Percentiles rank a stretch among this genome's conserved stretches.
Conservation (phyloP, 352 stramenopile genomes). For the Pythium aristosporum region DNA sequence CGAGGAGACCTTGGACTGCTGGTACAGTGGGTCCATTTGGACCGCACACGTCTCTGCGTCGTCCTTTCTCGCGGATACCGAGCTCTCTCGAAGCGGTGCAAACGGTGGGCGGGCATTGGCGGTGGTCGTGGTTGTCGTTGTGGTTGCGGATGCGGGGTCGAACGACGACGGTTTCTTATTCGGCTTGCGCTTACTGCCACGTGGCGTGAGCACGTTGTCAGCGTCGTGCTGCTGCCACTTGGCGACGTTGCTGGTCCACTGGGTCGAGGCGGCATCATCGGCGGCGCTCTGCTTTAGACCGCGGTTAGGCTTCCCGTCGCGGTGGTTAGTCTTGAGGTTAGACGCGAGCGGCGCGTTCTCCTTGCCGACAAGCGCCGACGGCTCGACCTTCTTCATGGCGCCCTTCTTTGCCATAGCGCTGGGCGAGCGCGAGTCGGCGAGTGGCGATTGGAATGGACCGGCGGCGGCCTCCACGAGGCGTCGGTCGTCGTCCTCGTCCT, state of each 20-base stretch:
- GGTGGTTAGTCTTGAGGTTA: background rate
- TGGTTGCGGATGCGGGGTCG: background rate
- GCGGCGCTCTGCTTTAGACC: background rate
- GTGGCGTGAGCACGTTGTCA: slow-evolving; percentile 33
- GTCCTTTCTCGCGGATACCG: background rate
- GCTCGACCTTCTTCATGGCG: slow-evolving; percentile 21
- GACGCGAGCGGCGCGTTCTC: slow-evolving; percentile 7
- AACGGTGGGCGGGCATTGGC: background rate
- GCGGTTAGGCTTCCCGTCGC: background rate
- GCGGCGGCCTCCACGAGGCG: slow-evolving; percentile 8
- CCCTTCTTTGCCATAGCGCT: slow-evolving; percentile 14
- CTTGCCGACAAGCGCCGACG: slow-evolving; percentile 10
- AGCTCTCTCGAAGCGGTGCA: too few relatives aligned
- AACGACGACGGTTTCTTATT: background rate
- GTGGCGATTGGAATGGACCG: background rate
- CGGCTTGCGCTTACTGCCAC: slow-evolving; percentile 26
- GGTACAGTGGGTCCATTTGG: slow-evolving; percentile 13
- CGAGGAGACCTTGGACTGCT: background rate
- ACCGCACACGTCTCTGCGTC: slow-evolving; percentile 7
- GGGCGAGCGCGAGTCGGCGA: background rate
- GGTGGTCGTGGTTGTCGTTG: background rate
- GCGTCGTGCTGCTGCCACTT: slow-evolving; percentile 39
- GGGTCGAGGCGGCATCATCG: background rate
- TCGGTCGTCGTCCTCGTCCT: slow-evolving; percentile 24
- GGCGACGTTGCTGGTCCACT: slow-evolving; percentile 46